Conservation (phyloP, 768 basidiomycete genomes). For the Pholiota molesta region DNA sequence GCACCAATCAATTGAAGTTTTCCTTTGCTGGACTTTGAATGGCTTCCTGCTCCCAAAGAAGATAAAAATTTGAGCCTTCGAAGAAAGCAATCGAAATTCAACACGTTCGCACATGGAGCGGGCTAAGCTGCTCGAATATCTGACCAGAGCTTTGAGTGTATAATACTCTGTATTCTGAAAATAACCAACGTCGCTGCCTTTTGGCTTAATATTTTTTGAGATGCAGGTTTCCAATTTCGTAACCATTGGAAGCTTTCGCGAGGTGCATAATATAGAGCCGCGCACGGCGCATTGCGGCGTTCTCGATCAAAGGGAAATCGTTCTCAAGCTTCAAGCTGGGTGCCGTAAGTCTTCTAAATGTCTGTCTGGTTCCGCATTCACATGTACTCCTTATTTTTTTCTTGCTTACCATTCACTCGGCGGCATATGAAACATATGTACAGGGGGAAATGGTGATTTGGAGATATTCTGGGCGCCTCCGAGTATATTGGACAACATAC, state of each 20-base stretch:
- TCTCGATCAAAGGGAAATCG: not conserved
- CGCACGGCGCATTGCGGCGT: not conserved
- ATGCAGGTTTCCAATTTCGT: not conserved
- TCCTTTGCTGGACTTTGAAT: not conserved
- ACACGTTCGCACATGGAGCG: not conserved
- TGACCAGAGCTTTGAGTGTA: not conserved
- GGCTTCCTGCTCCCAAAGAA: not conserved
- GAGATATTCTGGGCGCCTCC: too few relatives aligned
- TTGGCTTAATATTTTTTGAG: not conserved
- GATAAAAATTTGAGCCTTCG: not conserved
- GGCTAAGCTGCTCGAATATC: not conserved
- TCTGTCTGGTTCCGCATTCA: too few relatives aligned
- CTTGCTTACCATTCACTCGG: too few relatives aligned
- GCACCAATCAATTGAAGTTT: not conserved
- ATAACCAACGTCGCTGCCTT: not conserved
- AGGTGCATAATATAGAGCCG: not conserved
- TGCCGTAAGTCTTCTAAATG: too few relatives aligned
- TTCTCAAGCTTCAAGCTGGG: too few relatives aligned
- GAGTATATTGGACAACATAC: too few relatives aligned
- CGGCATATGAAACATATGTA: too few relatives aligned
- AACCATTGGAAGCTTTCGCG: not conserved
- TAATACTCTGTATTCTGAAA: not conserved
- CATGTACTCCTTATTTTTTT: too few relatives aligned
- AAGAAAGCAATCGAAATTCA: not conserved
- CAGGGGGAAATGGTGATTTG: too few relatives aligned